Evolutionary conservation across 2,329 filamentous ascomycete genomes (phyloP).

Genomic region (Podosphaera fusca): DNA sequence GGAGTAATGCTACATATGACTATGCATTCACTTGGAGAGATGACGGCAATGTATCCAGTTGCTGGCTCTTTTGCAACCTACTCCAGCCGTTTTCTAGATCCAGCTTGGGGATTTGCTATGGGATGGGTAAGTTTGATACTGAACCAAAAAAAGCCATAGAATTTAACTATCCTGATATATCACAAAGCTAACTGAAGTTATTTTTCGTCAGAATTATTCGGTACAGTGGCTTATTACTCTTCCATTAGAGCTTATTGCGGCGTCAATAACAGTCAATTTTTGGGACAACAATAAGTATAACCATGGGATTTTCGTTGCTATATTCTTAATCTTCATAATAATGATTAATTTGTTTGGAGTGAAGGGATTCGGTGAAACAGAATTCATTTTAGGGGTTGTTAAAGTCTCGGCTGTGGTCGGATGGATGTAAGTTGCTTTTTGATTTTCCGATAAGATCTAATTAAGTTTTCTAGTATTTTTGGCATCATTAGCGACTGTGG

Average conservation of each 20-base stretch:
- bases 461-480: conserved; percentile 34
- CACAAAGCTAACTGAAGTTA: conserved; percentile 21
- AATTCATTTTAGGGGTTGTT: conserved; percentile 68
- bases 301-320: conserved; percentile 54
- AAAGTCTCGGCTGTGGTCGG: conserved; percentile 72
- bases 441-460: background rate
- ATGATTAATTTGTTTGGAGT: conserved; percentile 73
- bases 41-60: conserved; percentile 76
- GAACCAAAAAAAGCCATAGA: background rate
- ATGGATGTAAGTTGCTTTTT: conserved; percentile 43
- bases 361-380: conserved; percentile 71
- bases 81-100: conserved; percentile 78
- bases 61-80: conserved; percentile 83
- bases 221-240: conserved; percentile 70
- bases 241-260: conserved; percentile 69
- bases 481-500: conserved; percentile 72
- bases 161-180: conserved; percentile 1
- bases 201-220: conserved; percentile 83
- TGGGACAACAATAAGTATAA: conserved; percentile 41
- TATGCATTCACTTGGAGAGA: conserved; percentile 73
- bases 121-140: conserved; percentile 34
- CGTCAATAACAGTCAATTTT: conserved; percentile 61
- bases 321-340: conserved; percentile 59
- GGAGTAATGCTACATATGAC: conserved; percentile 81
- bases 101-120: conserved; percentile 88